Evolutionary conservation across 2,329 filamentous ascomycete genomes (phyloP), one percentile per base, ranked within the genome.

Genomic region (Drechslerella stenobrocha): DNA sequence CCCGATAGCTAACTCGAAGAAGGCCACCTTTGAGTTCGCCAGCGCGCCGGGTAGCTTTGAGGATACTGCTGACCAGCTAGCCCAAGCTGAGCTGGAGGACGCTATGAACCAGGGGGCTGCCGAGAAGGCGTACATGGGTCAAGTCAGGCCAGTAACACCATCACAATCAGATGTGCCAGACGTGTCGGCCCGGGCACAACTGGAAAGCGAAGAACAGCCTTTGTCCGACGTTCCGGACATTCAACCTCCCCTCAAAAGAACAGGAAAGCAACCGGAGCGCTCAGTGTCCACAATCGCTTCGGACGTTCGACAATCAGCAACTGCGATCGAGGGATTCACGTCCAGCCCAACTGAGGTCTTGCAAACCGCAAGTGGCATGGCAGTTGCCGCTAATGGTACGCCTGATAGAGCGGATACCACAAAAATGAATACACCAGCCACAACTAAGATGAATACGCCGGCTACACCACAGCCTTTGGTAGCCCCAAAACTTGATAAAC

Each of bases 11-110:
- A 69, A 63, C 26, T 52, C 40, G 23, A 69, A 53, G 51, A 67
- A 67, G 22, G 51, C 55, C 3, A 67, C 23, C 23, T 67, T 67
- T 56, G 63, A 67, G 59, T 67, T 67, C 52, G 63, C 63, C 23
- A 67, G 63, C 37, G 63, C 63, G 3, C 63, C 63, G 18, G 63
- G 63, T 44, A 67, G 63, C 28, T 60, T 60, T 56, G 63, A 67
- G 11, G 63, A 67, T 23, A 50, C 63, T 23, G 63, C 63, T 30
- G 63, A 67, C 56, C 63, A 67, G 30, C 55, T 67, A 13, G 63
- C 63, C 6, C 55, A 67, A 35, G 63, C 63, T 37, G 63, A 67
- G 52, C 44, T 67, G 23, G 34, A 60, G 22, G 63, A 67, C 63
- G 51, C 50, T 20, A 67, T 67, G 63, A 67, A 60, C 50, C 42